Evolutionary conservation across 768 basidiomycete genomes (phyloP), one percentile per base, ranked within the genome.

Genomic region (Pisolithus tinctorius): DNA sequence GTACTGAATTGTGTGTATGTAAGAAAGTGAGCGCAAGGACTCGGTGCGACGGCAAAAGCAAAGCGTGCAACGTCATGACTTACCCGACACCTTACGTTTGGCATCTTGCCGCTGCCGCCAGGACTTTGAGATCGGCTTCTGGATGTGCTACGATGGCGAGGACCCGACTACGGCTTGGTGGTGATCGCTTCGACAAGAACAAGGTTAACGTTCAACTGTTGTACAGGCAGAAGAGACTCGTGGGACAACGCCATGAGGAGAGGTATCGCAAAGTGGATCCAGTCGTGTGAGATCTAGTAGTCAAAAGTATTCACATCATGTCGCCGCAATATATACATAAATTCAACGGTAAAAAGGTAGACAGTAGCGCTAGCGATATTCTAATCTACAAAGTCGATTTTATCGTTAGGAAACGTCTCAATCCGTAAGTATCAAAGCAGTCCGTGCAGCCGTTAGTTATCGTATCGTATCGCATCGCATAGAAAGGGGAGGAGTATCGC

Each of bases 391-490:
- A 48, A 52, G 37, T 39, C 46, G 17, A 41, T 39, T 38, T 25
- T 20, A 53, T 47, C 44, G 36, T 36, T 52, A 36, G 17, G 17
- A 47, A 37, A 9, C 49, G 49, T 51, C 50, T 51, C 54, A 56
- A 55, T 56, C 54, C 54, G 46, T 36, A 39, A 50, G 40, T 50
- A 49, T 54, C 60, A 47, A 53, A 45, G 23, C 43, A 43, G 52
- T 61, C 61, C 58, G 23, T 58, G 38, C 46, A 59, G 49, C 40
- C 53, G 52, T 67, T 41, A 49, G 48, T 53, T 45, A 58, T 69
- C 65, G 53, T 67, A 52, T 68, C 61, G 55, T 57, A 51, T 65
- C 63, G 56, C 17, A 43, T 17, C 23, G 11, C 40, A 38, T 52
- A 54, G 50, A 56, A 51, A 20, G 48, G 37, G 55, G 59, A 34